phyloP scores from a whole-genome alignment of 371 early-diverging fungal species.

The Rhizopus sp. region DNA sequence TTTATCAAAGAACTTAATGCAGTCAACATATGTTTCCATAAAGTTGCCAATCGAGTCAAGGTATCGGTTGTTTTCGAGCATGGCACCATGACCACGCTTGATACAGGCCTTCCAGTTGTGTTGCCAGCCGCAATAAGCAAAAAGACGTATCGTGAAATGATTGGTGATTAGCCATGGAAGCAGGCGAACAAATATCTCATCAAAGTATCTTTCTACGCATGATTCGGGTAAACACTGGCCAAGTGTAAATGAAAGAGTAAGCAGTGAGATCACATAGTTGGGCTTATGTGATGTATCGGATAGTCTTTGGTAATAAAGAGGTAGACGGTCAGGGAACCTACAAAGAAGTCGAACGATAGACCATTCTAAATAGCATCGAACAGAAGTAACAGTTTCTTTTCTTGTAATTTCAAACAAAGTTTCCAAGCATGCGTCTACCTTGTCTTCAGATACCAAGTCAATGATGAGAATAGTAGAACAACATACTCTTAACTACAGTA shows the following conservation, averaged over 20 bases:
- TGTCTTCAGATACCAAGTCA: constrained; percentile 36
- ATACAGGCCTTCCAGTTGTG: constrained; percentile 36
- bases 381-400: constrained; percentile 48
- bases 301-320: constrained; percentile 24
- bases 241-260: constrained; percentile 43
- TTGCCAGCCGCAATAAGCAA: constrained; percentile 39
- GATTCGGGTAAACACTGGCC: constrained; percentile 31
- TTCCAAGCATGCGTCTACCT: constrained; percentile 29
- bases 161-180: constrained; percentile 48
- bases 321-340: constrained; percentile 33
- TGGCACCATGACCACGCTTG: constrained; percentile 18
- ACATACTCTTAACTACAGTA: constrained; percentile 49
- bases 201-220: constrained; percentile 3
- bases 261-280: constrained; percentile 46
- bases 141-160: constrained; percentile 45
- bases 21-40: constrained; percentile 47
- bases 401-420: constrained; percentile 36
- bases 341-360: constrained; percentile 28
- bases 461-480: constrained; percentile 52
- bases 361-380: constrained; percentile 59
- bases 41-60: constrained; percentile 30
- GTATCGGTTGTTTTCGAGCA: constrained; percentile 30
- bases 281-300: constrained; percentile 41
- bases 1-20: constrained; percentile 49
- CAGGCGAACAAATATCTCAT: constrained; percentile 32